These are phyloP conservation scores for Talaromyces verruculosus DNA, from an alignment of 2,329 filamentous ascomycete species.

Conservation along the genomic window DNA sequence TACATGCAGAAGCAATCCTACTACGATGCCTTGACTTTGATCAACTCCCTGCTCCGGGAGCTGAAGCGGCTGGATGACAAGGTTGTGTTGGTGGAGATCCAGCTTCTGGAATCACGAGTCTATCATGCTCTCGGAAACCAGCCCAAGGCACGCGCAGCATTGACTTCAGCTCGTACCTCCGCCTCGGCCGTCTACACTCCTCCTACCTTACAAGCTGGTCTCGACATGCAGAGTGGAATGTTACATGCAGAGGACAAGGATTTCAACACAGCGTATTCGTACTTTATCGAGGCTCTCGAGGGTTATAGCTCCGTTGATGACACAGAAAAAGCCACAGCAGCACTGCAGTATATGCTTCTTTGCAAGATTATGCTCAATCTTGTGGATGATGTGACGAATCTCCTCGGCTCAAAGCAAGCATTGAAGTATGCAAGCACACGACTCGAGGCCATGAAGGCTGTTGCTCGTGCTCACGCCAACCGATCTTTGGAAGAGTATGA, in stretches of 20 bases:
- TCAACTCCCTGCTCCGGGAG: slow-evolving; percentile 93
- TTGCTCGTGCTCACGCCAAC: slow-evolving; percentile 92
- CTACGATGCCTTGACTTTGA: slow-evolving; percentile 93
- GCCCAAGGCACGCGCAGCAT: slow-evolving; percentile 87
- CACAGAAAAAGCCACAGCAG: slow-evolving; percentile 83
- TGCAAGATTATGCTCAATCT: slow-evolving; percentile 99
- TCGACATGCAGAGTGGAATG: slow-evolving; percentile 99
- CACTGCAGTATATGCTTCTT: slow-evolving; percentile 97
- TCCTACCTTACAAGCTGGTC: slow-evolving; percentile 86
- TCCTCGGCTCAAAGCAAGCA: slow-evolving; percentile 95
- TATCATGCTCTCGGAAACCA: slow-evolving; percentile 98
- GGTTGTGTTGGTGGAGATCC: slow-evolving; percentile 94
- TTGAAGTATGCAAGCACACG: slow-evolving; percentile 94
- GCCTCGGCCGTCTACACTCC: slow-evolving; percentile 97
- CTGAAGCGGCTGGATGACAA: slow-evolving; percentile 98
- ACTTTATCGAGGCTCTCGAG: slow-evolving; percentile 98
- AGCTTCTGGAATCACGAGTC: slow-evolving; percentile 92
- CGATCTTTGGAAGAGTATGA: slow-evolving; percentile 97
- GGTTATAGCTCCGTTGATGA: slow-evolving; percentile 95
- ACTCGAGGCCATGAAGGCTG: slow-evolving; percentile 98
- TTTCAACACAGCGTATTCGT: slow-evolving; percentile 97
- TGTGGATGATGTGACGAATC: slow-evolving; percentile 89
- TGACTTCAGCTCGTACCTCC: slow-evolving; percentile 91
- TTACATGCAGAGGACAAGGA: slow-evolving; percentile 97
- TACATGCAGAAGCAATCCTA: slow-evolving; percentile 98